Evolutionary conservation across 495 filamentous ascomycete species (phyloP).

Genomic region (Recurvomyces mirabilis): DNA sequence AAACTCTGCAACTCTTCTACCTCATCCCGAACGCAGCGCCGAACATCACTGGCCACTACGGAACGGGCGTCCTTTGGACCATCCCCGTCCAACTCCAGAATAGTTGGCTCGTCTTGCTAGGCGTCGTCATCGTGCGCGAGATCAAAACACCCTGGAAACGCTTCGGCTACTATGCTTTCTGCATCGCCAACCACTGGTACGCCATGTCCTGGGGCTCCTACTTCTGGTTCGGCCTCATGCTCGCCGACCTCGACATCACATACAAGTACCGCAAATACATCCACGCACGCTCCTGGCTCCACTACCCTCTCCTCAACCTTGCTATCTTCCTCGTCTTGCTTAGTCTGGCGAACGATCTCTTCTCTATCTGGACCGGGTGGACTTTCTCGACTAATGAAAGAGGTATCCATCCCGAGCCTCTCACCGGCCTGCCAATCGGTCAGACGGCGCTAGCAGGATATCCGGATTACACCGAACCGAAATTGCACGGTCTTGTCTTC

Average conservation of each 20-base stretch:
- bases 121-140: slow-evolving; percentile 32
- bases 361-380: slow-evolving; percentile 23
- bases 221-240: slow-evolving; percentile 32
- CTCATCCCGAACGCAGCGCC: slow-evolving; percentile 37
- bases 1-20: slow-evolving; percentile 32
- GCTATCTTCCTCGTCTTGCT: slow-evolving; percentile 19
- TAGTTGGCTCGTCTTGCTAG: slow-evolving; percentile 31
- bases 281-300: slow-evolving; percentile 20
- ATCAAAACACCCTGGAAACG: slow-evolving; percentile 38
- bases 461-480: slow-evolving; percentile 32
- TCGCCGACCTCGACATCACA: slow-evolving; percentile 35
- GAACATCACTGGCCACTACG: slow-evolving; percentile 35
- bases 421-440: slow-evolving; percentile 24
- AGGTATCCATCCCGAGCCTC: slow-evolving; percentile 31
- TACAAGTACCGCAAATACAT: slow-evolving; percentile 29
- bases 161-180: slow-evolving; percentile 32
- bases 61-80: slow-evolving; percentile 37
- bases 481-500: slow-evolving; percentile 32
- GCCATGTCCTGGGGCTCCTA: slow-evolving; percentile 33
- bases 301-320: slow-evolving; percentile 26
- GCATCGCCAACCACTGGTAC: slow-evolving; percentile 33
- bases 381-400: slow-evolving; percentile 28
- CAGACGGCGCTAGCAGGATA: slow-evolving; percentile 25
- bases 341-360: slow-evolving; percentile 26
- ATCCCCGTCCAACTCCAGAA: slow-evolving; percentile 34